Conservation (phyloP, 2,329 filamentous ascomycete genomes). For the Talaromyces pinophilus region DNA sequence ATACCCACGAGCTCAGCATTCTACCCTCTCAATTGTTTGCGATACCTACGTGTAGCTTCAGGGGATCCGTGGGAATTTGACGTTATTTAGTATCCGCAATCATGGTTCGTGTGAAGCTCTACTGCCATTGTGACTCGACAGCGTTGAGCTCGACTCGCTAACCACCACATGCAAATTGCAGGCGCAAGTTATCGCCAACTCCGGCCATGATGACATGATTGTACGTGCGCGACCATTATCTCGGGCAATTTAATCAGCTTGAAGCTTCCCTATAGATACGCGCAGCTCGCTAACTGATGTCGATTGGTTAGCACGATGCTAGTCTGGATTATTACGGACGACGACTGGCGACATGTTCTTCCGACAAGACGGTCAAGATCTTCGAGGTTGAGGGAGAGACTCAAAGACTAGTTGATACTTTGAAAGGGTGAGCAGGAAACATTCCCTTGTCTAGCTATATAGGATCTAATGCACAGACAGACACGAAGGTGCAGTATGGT, state of each 20-base stretch:
- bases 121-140: slow-evolving; percentile 6
- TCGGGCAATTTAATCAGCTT: background rate
- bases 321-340: slow-evolving; percentile 98
- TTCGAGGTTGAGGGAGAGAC: slow-evolving; percentile 95
- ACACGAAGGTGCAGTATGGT: slow-evolving; percentile 97
- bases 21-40: slow-evolving; percentile 20
- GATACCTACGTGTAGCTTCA: slow-evolving; percentile 12
- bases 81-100: background rate
- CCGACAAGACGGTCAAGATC: slow-evolving; percentile 98
- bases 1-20: slow-evolving; percentile 11
- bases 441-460: background rate
- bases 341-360: slow-evolving; percentile 93
- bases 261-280: background rate
- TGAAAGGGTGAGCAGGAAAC: slow-evolving; percentile 71
- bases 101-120: slow-evolving; percentile 23
- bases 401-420: slow-evolving; percentile 84
- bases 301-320: slow-evolving; percentile 75
- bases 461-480: slow-evolving; percentile 48
- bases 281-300: slow-evolving; percentile 11
- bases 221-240: slow-evolving; percentile 59
- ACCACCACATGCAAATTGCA: slow-evolving; percentile 34
- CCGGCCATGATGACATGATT: slow-evolving; percentile 99
- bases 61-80: background rate
- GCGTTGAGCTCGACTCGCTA: slow-evolving; percentile 16
- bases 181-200: slow-evolving; percentile 80